Conservation (phyloP, 805 yeast genomes). For the Diddensiella transvaalensis region DNA sequence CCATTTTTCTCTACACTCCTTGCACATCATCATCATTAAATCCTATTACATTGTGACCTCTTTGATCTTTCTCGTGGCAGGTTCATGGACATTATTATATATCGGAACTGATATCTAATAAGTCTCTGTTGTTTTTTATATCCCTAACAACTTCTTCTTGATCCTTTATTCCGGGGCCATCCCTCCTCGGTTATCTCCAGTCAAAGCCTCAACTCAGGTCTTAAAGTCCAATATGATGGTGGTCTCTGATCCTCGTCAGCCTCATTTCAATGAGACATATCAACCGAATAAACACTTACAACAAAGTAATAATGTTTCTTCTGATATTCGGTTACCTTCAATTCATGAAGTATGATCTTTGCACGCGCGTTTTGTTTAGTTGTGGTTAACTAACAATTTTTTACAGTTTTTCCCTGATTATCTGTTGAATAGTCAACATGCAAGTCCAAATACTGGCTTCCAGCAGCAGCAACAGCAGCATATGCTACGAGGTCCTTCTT, state of each 20-base stretch:
- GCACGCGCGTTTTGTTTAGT: not conserved
- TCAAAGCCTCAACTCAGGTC: no score
- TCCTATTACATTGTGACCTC: no score
- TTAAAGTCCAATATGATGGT: not conserved
- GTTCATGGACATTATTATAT: no score
- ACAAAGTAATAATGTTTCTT: not conserved
- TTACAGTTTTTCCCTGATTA: conserved; percentile 7
- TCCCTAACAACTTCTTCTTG: no score
- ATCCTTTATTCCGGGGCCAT: no score
- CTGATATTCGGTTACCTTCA: conserved; percentile 16
- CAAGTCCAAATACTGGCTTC: no score
- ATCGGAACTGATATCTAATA: no score
- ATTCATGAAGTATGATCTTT: conserved; percentile 15
- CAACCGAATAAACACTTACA: not conserved
- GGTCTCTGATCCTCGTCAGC: conserved; percentile 1
- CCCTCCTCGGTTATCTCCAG: no score
- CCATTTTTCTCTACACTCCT: no score
- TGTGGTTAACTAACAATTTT: not conserved
- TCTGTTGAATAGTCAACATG: not conserved
- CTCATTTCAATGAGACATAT: not conserved
- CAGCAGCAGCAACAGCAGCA: not conserved
- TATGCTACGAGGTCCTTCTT: not conserved
- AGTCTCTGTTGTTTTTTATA: no score
- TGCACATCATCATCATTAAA: no score
- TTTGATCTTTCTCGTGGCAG: no score